Evolutionary conservation across 495 filamentous ascomycete species (phyloP).

Genomic region (Entonaema liquescens): DNA sequence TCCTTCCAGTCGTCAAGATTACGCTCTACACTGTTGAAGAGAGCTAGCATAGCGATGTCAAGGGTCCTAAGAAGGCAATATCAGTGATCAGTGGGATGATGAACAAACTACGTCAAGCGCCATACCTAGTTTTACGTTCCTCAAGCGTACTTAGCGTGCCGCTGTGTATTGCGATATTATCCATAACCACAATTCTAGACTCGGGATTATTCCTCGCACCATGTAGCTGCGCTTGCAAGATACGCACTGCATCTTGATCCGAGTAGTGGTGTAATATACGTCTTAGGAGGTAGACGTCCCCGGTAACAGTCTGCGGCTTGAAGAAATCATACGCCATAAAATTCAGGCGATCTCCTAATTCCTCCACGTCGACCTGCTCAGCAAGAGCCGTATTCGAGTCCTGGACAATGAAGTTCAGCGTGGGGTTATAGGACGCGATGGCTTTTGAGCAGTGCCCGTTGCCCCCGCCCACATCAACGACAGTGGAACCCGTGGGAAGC

Average conservation of each 20-base stretch:
- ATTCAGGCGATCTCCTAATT: slow-evolving; percentile 14
- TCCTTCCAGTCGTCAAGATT: slow-evolving; percentile 44
- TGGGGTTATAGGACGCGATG: slow-evolving; percentile 39
- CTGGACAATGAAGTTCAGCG: slow-evolving; percentile 49
- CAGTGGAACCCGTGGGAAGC: slow-evolving; percentile 16
- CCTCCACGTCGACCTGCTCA: slow-evolving; percentile 12
- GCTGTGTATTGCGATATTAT: slow-evolving; percentile 45
- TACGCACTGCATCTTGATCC: slow-evolving; percentile 50
- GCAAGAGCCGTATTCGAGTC: slow-evolving; percentile 41
- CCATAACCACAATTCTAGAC: slow-evolving; percentile 51
- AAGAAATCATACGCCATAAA: slow-evolving; percentile 50
- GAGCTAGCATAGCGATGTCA: slow-evolving; percentile 51
- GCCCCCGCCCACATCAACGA: slow-evolving; percentile 55
- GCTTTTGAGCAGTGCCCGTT: slow-evolving; percentile 47
- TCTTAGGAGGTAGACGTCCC: slow-evolving; percentile 46
- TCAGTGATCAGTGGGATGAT: too few species aligned
- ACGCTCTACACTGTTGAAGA: slow-evolving; percentile 50
- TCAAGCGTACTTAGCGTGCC: slow-evolving; percentile 40
- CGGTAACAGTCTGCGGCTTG: slow-evolving; percentile 42
- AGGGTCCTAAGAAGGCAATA: slow-evolving; percentile 37
- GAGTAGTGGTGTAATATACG: slow-evolving; percentile 53
- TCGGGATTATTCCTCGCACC: slow-evolving; percentile 43
- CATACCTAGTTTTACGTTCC: slow-evolving; percentile 39
- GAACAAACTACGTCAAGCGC: too few species aligned
- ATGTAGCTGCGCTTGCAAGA: slow-evolving; percentile 50